Conservation (phyloP, 2,329 filamentous ascomycete species). For the Phaeosphaeria sp. region DNA sequence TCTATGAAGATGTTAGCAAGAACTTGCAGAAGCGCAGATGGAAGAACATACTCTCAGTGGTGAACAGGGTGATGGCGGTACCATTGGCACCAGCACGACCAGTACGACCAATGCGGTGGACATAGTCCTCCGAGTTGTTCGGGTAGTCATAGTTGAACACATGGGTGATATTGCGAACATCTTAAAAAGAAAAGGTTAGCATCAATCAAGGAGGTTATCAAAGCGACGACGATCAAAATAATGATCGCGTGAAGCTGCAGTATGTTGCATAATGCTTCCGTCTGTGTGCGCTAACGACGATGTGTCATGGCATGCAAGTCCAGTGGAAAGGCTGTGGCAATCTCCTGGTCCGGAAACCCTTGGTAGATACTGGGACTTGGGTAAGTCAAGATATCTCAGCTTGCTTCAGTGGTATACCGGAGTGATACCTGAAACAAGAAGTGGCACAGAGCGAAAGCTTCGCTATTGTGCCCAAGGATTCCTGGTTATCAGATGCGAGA, state of each 20-base stretch:
- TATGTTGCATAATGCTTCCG: slow-evolving; percentile 58
- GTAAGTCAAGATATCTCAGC: slow-evolving; percentile 79
- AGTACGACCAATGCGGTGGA: slow-evolving; percentile 73
- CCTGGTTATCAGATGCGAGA: slow-evolving; percentile 79
- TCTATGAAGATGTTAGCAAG: slow-evolving; percentile 50
- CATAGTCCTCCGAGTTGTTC: slow-evolving; percentile 81
- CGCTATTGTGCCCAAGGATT: slow-evolving; percentile 88
- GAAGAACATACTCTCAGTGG: slow-evolving; percentile 88
- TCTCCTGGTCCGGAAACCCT: slow-evolving; percentile 72
- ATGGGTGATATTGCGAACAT: slow-evolving; percentile 99
- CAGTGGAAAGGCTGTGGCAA: slow-evolving; percentile 58
- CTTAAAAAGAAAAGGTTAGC: slow-evolving; percentile 87
- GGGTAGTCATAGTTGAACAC: slow-evolving; percentile 99
- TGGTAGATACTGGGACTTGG: slow-evolving; percentile 74
- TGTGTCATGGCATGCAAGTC: slow-evolving; percentile 51
- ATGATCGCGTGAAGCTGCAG: slow-evolving; percentile 65
- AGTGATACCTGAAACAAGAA: slow-evolving; percentile 73
- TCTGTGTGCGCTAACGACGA: slow-evolving; percentile 60
- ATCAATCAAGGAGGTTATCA: slow-evolving; percentile 56
- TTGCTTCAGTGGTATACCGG: slow-evolving; percentile 73
- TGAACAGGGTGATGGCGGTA: slow-evolving; percentile 98
- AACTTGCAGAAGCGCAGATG: neutral
- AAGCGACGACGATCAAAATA: slow-evolving; percentile 57
- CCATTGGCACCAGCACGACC: slow-evolving; percentile 82
- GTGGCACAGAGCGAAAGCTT: slow-evolving; percentile 71